A percentile compares a stretch with the other conserved stretches of the same genome.
Evolutionary conservation across 495 filamentous ascomycete species (phyloP).

Genomic region (Xylaria scruposa): DNA sequence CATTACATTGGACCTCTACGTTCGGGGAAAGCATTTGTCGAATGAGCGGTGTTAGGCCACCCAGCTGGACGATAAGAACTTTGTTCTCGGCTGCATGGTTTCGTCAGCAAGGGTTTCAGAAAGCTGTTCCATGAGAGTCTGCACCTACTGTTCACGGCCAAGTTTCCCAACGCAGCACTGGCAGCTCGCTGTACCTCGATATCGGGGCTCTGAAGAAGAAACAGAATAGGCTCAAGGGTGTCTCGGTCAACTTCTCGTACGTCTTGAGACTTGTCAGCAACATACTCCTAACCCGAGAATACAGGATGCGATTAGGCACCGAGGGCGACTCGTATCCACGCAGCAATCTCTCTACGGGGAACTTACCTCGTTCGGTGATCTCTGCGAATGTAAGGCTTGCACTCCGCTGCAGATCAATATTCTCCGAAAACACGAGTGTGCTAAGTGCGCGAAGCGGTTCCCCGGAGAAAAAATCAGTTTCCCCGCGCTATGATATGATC

Average conservation of each 20-base stretch:
- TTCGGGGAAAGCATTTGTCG: constrained; percentile 99
- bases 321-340: not conserved
- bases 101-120: constrained; percentile 7
- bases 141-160: constrained; percentile 90
- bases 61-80: constrained; percentile 89
- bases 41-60: constrained; percentile 90
- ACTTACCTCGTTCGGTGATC: constrained; percentile 95
- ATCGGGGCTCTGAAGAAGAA: constrained; percentile 90
- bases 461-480: constrained; percentile 97
- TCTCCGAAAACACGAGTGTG: constrained; percentile 97
- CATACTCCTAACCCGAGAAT: constrained; percentile 24
- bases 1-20: constrained; percentile 98
- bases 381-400: constrained; percentile 98
- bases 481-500: constrained; percentile 69
- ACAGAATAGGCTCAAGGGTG: constrained; percentile 94
- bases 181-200: constrained; percentile 97
- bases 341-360: not conserved
- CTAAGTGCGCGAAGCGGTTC: constrained; percentile 94
- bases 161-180: constrained; percentile 93
- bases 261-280: constrained; percentile 62
- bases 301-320: not conserved
- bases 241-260: constrained; percentile 94
- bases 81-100: constrained; percentile 88
- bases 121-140: constrained; percentile 7
- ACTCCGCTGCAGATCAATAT: constrained; percentile 97